Evolutionary conservation across 345 rosid species (phyloP), one percentile per base, ranked within the genome.

Genomic region (Brassica nigra): DNA sequence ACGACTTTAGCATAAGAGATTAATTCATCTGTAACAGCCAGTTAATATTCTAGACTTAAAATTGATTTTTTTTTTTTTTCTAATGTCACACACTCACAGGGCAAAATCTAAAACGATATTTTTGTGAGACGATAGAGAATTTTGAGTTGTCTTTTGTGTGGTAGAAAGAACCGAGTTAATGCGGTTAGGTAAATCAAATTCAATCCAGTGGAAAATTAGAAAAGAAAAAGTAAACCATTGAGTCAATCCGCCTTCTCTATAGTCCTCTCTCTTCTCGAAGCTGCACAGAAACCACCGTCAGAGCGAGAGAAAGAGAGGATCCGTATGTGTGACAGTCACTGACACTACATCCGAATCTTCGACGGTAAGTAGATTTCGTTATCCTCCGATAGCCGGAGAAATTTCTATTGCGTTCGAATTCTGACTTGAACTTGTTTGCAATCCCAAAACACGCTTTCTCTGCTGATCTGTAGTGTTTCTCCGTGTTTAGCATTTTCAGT

Each of bases 191-290:
- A 42, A 42, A 42, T 9, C 49, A 42, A 34, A 42, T 42, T 9
- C 12, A 42, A 42, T 42, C 49, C 49, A 42, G 49, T 10, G 49
- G 49, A 11, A 9, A 9, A 34, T 39, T 39, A 39, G 44, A 39
- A 8, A 39, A 42, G 49, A 42, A 42, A 42, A 42, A 42, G 14
- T 10, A 42, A 42, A 42, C 49, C 49, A 42, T 42, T 42, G 11
- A 79, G 82, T 78, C 82, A 79, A 73, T 73, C 74, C 74, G 55
- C 74, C 70, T 68, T 73, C 78, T 63, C 78, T 74, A 23, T 23
- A 31, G 37, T 73, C 16, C 49, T 78, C 74, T 59, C 73, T 59
- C 49, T 42, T 37, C 11, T 61, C 57, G 68, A 79, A 73, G 74
- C 78, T 61, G 30, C 82, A 73, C 82, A 79, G 69, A 62, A 79